Evolutionary conservation across 2,329 filamentous ascomycete species (phyloP).

Genomic region (Paraconiothyrium brasiliense): DNA sequence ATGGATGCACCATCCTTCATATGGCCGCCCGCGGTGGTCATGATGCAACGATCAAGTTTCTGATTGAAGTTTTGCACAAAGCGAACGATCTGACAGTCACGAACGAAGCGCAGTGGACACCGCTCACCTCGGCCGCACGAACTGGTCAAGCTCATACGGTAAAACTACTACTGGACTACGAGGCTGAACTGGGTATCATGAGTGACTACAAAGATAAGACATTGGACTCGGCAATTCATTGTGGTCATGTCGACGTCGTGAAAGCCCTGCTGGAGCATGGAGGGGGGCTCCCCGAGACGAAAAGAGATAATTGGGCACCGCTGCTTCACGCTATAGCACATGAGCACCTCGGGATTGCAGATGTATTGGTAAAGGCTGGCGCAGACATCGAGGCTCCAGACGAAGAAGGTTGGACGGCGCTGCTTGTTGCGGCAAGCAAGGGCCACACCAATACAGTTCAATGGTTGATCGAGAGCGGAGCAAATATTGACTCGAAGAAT

Average conservation of each 20-base stretch:
- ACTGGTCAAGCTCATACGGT: not conserved
- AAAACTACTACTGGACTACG: not conserved
- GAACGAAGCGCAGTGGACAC: not conserved
- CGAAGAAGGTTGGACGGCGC: not conserved
- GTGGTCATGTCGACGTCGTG: not conserved
- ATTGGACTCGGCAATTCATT: not conserved
- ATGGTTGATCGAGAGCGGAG: not conserved
- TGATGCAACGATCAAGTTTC: not conserved
- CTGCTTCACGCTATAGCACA: not conserved
- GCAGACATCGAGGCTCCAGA: not conserved
- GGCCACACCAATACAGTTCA: not conserved
- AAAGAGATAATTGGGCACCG: not conserved
- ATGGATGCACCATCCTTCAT: slow-evolving; percentile 1
- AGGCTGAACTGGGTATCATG: not conserved
- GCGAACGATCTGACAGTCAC: not conserved
- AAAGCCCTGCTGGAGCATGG: not conserved
- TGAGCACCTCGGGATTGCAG: not conserved
- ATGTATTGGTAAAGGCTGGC: not conserved
- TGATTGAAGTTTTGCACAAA: not conserved
- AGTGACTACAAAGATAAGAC: not conserved
- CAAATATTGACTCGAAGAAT: not conserved
- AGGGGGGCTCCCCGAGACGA: not conserved
- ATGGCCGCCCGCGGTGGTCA: not conserved
- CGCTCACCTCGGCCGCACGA: not conserved
- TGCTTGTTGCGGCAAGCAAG: not conserved